Evolutionary conservation across 495 filamentous ascomycete genomes (phyloP), one percentile per base, ranked within the genome.

Genomic region (Amorphotheca resinae): DNA sequence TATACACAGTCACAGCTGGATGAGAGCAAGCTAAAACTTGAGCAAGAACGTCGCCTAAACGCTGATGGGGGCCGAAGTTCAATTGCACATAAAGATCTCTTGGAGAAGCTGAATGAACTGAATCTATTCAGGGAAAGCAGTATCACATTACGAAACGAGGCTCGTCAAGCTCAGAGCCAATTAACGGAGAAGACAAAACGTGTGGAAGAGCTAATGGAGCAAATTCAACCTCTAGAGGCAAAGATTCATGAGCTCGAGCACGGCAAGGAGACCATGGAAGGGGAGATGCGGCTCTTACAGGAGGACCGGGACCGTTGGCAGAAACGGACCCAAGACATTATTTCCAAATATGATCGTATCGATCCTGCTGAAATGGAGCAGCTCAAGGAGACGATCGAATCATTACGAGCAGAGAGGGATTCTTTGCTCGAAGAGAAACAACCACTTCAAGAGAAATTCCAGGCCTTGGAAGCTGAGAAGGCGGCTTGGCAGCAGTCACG

Each of bases 101-200:
- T 93, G 77, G 77, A 93, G 45, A 95, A 87, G 22, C 71, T 99
- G 34, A 89, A 93, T 44, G 87, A 96, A 61, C 71, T 96, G 40
- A 96, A 96, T 54, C 68, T 93, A 12, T 86, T 91, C 66, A 82
- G 93, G 9, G 91, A 99, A 61, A 94, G 85, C 63, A 91, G 80
- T 49, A 77, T 80, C 33, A 89, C 88, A 1, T 67, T 96, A 20
- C 80, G 93, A 30, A 82, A 80, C 49, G 87, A 95, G 54, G 74
- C 79, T 44, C 79, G 85, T 44, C 82, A 87, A 48, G 77, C 80
- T 8, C 80, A 86, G 49, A 65, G 74, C 14, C 75, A 82, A 42
- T 66, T 95, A 22, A 68, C 74, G 0, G 79, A 84, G 58, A 89
- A 87, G 63, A 71, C 69, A 0, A 65, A 73, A 48, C 81, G 77